Base-by-base conservation (phyloP, 225 moss, liverwort and hornwort genomes). In the Neckera pumila region DNA sequence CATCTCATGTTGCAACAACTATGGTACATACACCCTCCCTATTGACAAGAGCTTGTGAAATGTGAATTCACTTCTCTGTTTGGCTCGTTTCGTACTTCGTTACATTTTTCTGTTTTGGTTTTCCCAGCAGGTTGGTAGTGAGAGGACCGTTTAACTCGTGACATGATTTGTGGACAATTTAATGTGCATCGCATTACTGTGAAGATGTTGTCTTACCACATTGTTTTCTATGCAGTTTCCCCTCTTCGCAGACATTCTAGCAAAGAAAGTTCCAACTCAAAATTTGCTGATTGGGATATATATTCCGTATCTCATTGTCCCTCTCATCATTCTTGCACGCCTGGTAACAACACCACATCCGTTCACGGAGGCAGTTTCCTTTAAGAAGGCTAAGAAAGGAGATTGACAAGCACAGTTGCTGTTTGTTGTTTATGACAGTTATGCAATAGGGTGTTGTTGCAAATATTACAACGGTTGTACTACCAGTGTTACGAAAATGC, bases 1-100 rank as follows among this genome's bases (percentile, higher is more conserved):
- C 92, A 43, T 79, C 95, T 69, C 96, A 96, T 78, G 93, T 93
- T 72, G 95, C 95, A n/a, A 97, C 96, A 64, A 96, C 95, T 82
- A 95, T 97, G 97, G 97, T 97, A 93, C 57, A 56, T 40, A 67
- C 57, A 65, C 53, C 36, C 17, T 70, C 64, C 53, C 10, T 75
- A 31, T 75, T 15, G n/a, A 81, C 30, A 71, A 74, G 47, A 49
- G 76, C 56, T 86, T 82, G 57, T 89, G 82, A 59, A 81, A 26
- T 45, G 65, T 58, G 76, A 61, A 61, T 54, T 59, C 16, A 22
- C 23, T 26, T 86, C 34, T 78, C 40, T 63, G n/a, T 40, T n/a
- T 49, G 12, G 71, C 87, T 61, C 16, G 60, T 51, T 61, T 81
- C 38, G 22, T 42, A 38, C 22, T 40, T 65, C 0, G 34, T 25